Evolutionary conservation across 2,329 filamentous ascomycete species (phyloP).

Genomic region (Teratosphaeriaceae sp.): DNA sequence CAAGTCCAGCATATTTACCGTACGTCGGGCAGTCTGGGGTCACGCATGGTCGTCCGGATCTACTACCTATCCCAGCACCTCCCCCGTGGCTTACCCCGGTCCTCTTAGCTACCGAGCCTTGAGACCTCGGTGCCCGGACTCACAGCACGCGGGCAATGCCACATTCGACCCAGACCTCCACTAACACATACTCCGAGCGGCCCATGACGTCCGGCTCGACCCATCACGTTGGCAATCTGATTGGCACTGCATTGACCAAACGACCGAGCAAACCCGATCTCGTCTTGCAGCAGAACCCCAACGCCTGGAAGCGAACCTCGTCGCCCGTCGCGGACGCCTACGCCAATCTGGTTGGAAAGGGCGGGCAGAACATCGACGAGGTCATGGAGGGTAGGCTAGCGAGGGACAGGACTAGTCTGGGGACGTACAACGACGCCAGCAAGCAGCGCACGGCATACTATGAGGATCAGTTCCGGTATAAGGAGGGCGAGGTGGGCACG

Average conservation of each 20-base stretch:
- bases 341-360: constrained; percentile 6
- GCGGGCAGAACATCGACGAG: constrained; percentile 8
- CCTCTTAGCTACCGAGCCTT: not conserved
- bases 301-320: constrained; percentile 11
- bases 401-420: constrained; percentile 8
- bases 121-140: not conserved
- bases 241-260: constrained; percentile 6
- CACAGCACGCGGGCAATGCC: not conserved
- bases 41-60: not conserved
- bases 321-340: constrained; percentile 9
- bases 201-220: not conserved
- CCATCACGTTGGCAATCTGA: not conserved
- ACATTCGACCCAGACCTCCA: not conserved
- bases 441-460: constrained; percentile 30
- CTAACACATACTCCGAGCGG: not conserved
- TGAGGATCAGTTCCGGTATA: constrained; percentile 30
- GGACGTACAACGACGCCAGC: constrained; percentile 17
- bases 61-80: not conserved
- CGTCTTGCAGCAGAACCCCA: constrained; percentile 1
- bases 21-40: not conserved
- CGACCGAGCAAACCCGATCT: constrained; percentile 6
- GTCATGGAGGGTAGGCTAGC: constrained; percentile 5
- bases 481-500: constrained; percentile 18
- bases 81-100: not conserved
- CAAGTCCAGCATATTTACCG: not conserved